Percentiles rank a stretch among this genome's conserved stretches.
Evolutionary conservation across 768 basidiomycete species (phyloP).

Genomic region (Mycena sanguinolenta): DNA sequence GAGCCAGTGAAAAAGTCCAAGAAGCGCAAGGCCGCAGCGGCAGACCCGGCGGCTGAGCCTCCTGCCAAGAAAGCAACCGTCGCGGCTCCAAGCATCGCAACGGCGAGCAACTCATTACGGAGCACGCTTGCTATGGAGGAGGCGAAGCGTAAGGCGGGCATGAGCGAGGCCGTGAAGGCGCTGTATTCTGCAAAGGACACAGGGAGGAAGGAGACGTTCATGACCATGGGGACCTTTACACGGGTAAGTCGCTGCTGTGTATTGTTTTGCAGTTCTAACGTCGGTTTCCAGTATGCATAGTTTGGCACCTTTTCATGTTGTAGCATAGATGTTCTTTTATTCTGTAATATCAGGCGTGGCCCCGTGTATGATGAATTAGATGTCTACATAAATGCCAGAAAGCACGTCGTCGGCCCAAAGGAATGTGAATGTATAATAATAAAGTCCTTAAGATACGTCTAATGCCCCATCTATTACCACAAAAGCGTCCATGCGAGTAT

Average conservation of each 20-base stretch:
- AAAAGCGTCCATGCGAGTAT: constrained; percentile 48
- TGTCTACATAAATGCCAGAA: constrained; percentile 26
- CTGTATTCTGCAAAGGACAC: constrained; percentile 76
- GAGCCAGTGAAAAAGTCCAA: constrained; percentile 73
- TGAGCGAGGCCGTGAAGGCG: constrained; percentile 90
- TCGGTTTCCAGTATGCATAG: constrained; percentile 33
- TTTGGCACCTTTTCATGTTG: background rate
- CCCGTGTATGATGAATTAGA: constrained; percentile 25
- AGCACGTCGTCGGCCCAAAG: constrained; percentile 15
- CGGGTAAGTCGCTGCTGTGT: constrained; percentile 68
- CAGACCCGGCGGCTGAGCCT: constrained; percentile 55
- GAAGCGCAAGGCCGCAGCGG: constrained; percentile 67
- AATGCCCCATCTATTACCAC: constrained; percentile 36
- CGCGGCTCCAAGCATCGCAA: constrained; percentile 53
- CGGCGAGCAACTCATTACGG: constrained; percentile 75
- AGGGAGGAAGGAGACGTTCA: constrained; percentile 86
- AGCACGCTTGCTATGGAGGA: constrained; percentile 85
- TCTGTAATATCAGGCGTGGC: constrained; percentile 7
- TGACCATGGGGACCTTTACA: constrained; percentile 93
- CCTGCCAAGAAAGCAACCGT: constrained; percentile 63
- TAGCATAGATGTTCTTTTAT: constrained; percentile 17
- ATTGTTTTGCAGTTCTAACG: background rate
- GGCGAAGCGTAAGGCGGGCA: constrained; percentile 82
- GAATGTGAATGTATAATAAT: constrained; percentile 25
- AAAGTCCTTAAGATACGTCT: constrained; percentile 20